Evolutionary conservation across 306 rosid genomes (phyloP).

Genomic region (Trifolium dubium): DNA sequence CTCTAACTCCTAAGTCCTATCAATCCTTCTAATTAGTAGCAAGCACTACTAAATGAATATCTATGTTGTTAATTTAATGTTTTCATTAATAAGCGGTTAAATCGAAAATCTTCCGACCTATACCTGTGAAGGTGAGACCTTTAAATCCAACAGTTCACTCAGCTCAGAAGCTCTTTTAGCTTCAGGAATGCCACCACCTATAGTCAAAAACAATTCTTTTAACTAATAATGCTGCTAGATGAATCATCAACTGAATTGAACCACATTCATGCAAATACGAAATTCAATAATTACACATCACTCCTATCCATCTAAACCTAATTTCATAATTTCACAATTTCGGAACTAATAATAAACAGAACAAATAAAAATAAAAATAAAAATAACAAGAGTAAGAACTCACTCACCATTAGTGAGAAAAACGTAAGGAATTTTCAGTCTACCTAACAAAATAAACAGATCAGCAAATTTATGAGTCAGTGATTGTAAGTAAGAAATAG

Average conservation of each 20-base stretch:
- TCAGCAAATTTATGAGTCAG: not conserved
- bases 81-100: not conserved
- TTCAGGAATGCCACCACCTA: conserved; percentile 93
- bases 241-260: not conserved
- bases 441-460: conserved; percentile 59
- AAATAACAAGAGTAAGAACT: conserved; percentile 6
- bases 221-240: not conserved
- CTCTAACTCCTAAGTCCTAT: too few species aligned
- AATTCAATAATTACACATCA: not conserved
- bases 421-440: conserved; percentile 63
- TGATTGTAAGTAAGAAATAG: not conserved
- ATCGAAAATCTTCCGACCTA: conserved; percentile 1
- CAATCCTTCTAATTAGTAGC: too few species aligned
- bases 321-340: not conserved
- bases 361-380: not conserved
- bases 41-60: too few species aligned
- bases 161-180: conserved; percentile 81
- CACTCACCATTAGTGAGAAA: conserved; percentile 86
- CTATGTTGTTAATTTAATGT: not conserved
- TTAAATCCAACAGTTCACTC: conserved; percentile 66
- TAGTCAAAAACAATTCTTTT: not conserved
- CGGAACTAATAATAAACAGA: conserved; percentile 4
- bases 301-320: not conserved
- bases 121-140: conserved; percentile 78
- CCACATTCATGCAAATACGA: not conserved